Evolutionary conservation across 495 filamentous ascomycete species (phyloP).

Genomic region (Lasiosphaeria ovina): DNA sequence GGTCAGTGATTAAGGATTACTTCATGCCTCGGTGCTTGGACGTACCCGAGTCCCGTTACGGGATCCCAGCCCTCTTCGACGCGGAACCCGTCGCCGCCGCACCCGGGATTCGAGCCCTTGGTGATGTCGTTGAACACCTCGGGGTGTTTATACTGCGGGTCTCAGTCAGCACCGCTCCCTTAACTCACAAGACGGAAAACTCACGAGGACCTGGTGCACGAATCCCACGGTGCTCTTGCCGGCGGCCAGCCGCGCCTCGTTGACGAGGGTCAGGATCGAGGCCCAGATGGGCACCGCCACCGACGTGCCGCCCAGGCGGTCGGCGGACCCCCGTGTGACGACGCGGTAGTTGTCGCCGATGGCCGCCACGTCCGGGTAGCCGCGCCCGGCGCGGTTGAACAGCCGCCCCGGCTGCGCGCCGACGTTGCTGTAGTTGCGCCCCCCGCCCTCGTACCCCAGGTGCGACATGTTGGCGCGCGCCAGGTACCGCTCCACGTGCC

Average conservation of each 20-base stretch:
- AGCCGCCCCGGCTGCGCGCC: slow-evolving; percentile 36
- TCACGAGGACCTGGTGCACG: slow-evolving; percentile 57
- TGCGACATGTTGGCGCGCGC: slow-evolving; percentile 43
- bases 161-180: not conserved
- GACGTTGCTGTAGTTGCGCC: slow-evolving; percentile 26
- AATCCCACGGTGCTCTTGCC: slow-evolving; percentile 46
- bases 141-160: slow-evolving; percentile 53
- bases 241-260: slow-evolving; percentile 57
- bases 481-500: slow-evolving; percentile 54
- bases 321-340: slow-evolving; percentile 40
- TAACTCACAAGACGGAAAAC: slow-evolving; percentile 31
- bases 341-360: slow-evolving; percentile 59
- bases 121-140: slow-evolving; percentile 62
- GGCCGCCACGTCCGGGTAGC: slow-evolving; percentile 64
- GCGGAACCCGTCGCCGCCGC: slow-evolving; percentile 55
- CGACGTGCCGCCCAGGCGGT: slow-evolving; percentile 53
- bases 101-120: slow-evolving; percentile 59
- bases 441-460: slow-evolving; percentile 32
- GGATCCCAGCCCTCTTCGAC: slow-evolving; percentile 61
- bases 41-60: slow-evolving; percentile 57
- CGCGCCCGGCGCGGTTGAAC: slow-evolving; percentile 60
- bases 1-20: not conserved
- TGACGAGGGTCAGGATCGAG: slow-evolving; percentile 57
- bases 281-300: slow-evolving; percentile 58
- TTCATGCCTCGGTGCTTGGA: not conserved